Conservation (phyloP, 2,329 filamentous ascomycete genomes). For the Phialophora verrucosa region DNA sequence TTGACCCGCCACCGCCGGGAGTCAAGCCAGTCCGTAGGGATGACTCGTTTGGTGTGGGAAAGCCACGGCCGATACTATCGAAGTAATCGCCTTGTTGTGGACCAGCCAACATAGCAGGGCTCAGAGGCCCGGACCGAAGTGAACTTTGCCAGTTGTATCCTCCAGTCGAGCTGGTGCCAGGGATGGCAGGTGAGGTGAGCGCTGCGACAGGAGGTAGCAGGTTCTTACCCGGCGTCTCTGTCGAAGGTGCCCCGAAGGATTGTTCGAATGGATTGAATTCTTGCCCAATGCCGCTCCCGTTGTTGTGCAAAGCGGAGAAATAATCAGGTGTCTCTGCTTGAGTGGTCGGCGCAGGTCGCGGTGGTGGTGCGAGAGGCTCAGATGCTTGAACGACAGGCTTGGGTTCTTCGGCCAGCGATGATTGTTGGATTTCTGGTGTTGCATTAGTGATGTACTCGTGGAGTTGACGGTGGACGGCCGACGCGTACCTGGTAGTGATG, state of each 20-base stretch:
- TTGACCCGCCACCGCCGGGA: constrained; percentile 91
- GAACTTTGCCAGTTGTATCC: constrained; percentile 77
- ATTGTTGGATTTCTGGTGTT: constrained; percentile 41
- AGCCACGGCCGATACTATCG: constrained; percentile 79
- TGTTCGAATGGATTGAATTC: constrained; percentile 98
- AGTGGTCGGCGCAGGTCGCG: constrained; percentile 60
- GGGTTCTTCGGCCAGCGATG: constrained; percentile 45
- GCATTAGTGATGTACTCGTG: constrained; percentile 11
- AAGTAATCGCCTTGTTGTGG: constrained; percentile 82
- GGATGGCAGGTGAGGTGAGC: constrained; percentile 85
- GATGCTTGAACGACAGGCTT: constrained; percentile 61
- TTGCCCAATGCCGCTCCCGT: constrained; percentile 53
- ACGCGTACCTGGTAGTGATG: constrained; percentile 38
- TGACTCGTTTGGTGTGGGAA: constrained; percentile 96
- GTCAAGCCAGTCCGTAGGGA: constrained; percentile 89
- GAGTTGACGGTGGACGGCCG: constrained; percentile 4
- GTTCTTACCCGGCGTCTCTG: constrained; percentile 80
- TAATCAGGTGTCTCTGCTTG: constrained; percentile 69
- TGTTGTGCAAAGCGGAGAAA: constrained; percentile 66
- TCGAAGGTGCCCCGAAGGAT: constrained; percentile 74
- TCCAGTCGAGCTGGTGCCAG: constrained; percentile 73
- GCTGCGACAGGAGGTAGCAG: constrained; percentile 88
- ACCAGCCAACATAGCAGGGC: constrained; percentile 95
- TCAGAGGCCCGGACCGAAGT: constrained; percentile 87
- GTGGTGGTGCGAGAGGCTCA: constrained; percentile 73